Evolutionary conservation across 176 grass and related monocot species (phyloP).

Genomic region (Cymbopogon citratus): DNA sequence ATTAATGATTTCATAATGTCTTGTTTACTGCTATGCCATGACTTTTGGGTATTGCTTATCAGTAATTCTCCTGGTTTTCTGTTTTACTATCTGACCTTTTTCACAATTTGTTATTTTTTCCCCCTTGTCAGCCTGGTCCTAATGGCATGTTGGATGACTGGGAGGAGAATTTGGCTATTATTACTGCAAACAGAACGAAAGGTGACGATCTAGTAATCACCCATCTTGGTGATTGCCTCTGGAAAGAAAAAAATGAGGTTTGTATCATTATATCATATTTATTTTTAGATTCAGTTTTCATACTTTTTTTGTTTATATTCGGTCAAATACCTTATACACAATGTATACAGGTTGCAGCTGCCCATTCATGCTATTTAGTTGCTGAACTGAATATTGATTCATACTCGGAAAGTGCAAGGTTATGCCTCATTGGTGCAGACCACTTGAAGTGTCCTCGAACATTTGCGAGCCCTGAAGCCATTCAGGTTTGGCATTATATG

Average conservation of each 20-base stretch:
- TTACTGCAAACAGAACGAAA: constrained; percentile 95
- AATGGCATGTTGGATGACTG: constrained; percentile 92
- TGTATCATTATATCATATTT: constrained; percentile 28
- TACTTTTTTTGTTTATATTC: not conserved
- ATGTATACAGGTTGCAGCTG: constrained; percentile 72
- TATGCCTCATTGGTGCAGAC: constrained; percentile 89
- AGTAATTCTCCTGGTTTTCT: constrained; percentile 11
- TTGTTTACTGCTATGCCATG: constrained; percentile 30
- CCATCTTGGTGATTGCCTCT: constrained; percentile 96
- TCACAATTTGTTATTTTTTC: constrained; percentile 19
- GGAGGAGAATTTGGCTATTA: constrained; percentile 98
- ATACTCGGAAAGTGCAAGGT: constrained; percentile 79
- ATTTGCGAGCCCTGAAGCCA: constrained; percentile 79
- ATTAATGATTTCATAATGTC: constrained; percentile 5
- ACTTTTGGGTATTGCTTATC: not conserved
- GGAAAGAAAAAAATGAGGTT: constrained; percentile 97
- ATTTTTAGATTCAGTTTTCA: constrained; percentile 21
- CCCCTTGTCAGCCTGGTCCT: constrained; percentile 31
- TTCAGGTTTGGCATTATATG: constrained; percentile 53
- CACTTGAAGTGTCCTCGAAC: constrained; percentile 94
- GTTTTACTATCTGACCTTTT: not conserved
- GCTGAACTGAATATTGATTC: constrained; percentile 88
- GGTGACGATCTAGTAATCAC: constrained; percentile 87
- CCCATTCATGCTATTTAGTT: constrained; percentile 95
- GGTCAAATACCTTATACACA: constrained; percentile 23